Evolutionary conservation across 768 basidiomycete genomes (phyloP).

Genomic region (Termitomyces sp.): DNA sequence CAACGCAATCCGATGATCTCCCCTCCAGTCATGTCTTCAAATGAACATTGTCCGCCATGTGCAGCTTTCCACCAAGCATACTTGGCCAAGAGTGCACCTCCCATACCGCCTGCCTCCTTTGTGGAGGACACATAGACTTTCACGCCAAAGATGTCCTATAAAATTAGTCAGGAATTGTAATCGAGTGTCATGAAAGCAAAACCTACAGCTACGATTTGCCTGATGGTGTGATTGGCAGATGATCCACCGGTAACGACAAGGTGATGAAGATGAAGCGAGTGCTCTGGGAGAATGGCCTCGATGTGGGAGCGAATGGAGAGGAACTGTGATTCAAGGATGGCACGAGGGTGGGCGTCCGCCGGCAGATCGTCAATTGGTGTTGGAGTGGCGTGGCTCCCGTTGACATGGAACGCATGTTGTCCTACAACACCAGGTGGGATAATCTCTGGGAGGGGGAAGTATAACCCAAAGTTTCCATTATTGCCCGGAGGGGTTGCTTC

Average conservation of each 20-base stretch:
- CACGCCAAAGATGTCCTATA: constrained; percentile 69
- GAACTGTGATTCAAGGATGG: constrained; percentile 83
- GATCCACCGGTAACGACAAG: constrained; percentile 80
- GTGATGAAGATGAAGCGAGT: constrained; percentile 53
- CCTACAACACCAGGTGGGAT: constrained; percentile 78
- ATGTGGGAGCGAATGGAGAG: constrained; percentile 76
- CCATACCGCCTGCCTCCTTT: constrained; percentile 69
- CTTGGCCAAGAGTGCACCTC: constrained; percentile 69
- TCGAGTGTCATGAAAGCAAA: neutral
- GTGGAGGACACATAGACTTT: constrained; percentile 65
- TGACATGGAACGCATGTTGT: constrained; percentile 55
- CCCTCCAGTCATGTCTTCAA: constrained; percentile 61
- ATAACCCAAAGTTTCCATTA: constrained; percentile 63
- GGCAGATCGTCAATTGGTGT: constrained; percentile 37
- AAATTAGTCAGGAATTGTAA: neutral
- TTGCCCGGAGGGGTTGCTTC: constrained; percentile 53
- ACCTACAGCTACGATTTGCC: constrained; percentile 63
- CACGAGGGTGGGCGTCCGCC: constrained; percentile 55
- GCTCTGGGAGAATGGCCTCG: constrained; percentile 57
- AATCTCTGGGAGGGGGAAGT: constrained; percentile 85
- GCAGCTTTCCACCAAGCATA: constrained; percentile 64
- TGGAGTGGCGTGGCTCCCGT: constrained; percentile 18
- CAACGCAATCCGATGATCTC: constrained; percentile 52
- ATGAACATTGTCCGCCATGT: constrained; percentile 41
- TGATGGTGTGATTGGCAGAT: constrained; percentile 67